Evolutionary conservation across 306 rosid genomes (phyloP).

Genomic region (Citrullus mucosospermus): DNA sequence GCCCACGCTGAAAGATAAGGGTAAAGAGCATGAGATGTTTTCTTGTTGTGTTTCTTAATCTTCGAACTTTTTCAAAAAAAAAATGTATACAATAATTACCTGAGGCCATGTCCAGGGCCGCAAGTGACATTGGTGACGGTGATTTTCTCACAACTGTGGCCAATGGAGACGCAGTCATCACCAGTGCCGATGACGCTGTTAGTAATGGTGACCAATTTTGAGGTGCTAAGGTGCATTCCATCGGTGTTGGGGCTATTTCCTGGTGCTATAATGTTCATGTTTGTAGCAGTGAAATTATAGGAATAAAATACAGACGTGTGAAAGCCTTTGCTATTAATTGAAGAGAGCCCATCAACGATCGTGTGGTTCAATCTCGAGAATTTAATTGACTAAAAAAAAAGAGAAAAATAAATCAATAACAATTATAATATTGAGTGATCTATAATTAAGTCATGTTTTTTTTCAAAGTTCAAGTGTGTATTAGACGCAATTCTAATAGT

Average conservation of each 20-base stretch:
- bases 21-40: neutral
- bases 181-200: constrained; percentile 45
- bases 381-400: constrained; percentile 31
- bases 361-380: constrained; percentile 27
- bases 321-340: constrained; percentile 44
- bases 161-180: constrained; percentile 63
- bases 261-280: constrained; percentile 34
- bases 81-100: neutral
- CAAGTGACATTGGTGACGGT: constrained; percentile 24
- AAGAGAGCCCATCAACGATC: constrained; percentile 24
- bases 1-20: constrained; percentile 23
- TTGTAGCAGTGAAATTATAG: constrained; percentile 16
- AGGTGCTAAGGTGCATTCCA: constrained; percentile 46
- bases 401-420: neutral
- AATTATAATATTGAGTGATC: no score
- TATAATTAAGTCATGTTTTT: no score
- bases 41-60: neutral
- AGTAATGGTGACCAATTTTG: constrained; percentile 16
- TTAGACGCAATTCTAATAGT: no score
- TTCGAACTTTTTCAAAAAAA: neutral
- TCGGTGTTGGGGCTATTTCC: constrained; percentile 67
- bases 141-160: constrained; percentile 21
- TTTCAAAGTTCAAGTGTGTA: no score
- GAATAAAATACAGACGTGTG: constrained; percentile 22
- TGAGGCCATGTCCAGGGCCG: constrained; percentile 76